phyloP scores from a whole-genome alignment of 1,284 basidiomycete genomes.

The Rhodotorula sp. region DNA sequence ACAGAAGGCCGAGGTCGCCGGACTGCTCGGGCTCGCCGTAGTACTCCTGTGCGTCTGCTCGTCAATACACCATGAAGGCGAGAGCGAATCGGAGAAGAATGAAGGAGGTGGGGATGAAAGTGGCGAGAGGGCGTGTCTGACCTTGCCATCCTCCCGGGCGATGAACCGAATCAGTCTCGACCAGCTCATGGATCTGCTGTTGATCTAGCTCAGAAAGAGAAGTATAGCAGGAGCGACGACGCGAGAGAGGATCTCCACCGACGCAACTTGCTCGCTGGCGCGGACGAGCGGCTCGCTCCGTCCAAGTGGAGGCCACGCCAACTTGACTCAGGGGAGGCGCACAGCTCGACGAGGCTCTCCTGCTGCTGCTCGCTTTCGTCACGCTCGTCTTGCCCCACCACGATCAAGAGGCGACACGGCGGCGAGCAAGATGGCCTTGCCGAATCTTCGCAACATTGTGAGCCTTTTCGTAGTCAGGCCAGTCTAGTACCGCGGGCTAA shows the following conservation, averaged over 20 bases:
- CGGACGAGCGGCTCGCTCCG: no score
- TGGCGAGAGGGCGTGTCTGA: conserved; percentile 43
- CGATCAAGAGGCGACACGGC: background rate
- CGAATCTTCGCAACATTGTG: conserved; percentile 41
- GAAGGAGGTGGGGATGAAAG: background rate
- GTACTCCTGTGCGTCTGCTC: conserved; percentile 49
- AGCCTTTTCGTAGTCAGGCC: background rate
- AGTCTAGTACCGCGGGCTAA: background rate
- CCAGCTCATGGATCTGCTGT: background rate
- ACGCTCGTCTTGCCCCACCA: background rate
- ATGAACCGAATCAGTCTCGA: conserved; percentile 73
- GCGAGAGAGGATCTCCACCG: no score
- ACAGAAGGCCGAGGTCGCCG: conserved; percentile 43
- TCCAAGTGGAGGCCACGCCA: no score
- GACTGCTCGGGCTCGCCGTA: conserved; percentile 72
- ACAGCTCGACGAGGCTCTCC: background rate
- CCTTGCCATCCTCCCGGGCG: conserved; percentile 67
- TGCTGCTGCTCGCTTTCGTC: background rate
- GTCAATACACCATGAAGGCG: no score
- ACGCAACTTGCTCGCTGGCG: no score
- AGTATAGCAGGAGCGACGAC: no score
- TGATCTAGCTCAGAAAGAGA: no score
- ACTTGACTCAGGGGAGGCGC: no score
- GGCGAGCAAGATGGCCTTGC: conserved; percentile 24
- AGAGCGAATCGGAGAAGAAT: background rate